Conservation (phyloP, 2,329 filamentous ascomycete genomes). For the Talaromyces islandicus region DNA sequence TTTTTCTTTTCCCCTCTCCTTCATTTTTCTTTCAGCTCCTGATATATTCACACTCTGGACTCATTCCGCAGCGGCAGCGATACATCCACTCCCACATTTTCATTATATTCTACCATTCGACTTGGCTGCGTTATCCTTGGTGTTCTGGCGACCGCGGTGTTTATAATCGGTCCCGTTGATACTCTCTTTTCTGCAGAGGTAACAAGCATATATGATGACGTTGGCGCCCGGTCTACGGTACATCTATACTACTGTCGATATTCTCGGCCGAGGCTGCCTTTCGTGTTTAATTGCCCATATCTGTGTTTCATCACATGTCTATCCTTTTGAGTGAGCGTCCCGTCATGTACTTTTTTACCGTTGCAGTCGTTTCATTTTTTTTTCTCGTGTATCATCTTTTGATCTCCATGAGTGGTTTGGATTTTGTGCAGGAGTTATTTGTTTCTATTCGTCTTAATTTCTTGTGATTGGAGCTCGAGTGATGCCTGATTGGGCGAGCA, state of each 20-base stretch:
- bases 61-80: not conserved
- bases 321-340: constrained; percentile 3
- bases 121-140: not conserved
- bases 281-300: constrained; percentile 8
- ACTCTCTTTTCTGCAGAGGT: constrained; percentile 1
- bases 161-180: constrained; percentile 10
- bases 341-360: not conserved
- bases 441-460: not conserved
- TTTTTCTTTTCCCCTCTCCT: not conserved
- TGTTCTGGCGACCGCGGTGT: constrained; percentile 5
- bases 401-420: not conserved
- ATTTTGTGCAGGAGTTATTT: constrained; percentile 1
- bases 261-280: not conserved
- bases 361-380: constrained; percentile 2
- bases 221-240: not conserved
- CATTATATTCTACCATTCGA: not conserved
- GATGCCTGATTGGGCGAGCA: not conserved
- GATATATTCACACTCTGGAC: constrained; percentile 3
- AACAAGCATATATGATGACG: constrained; percentile 2
- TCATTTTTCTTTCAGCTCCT: not conserved
- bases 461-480: not conserved
- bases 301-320: constrained; percentile 8
- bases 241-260: not conserved
- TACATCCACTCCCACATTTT: not conserved
- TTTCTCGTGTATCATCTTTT: constrained; percentile 13